A percentile compares a stretch with the other conserved stretches of the same genome.
phyloP scores from a whole-genome alignment of 2,329 filamentous ascomycete genomes.

The Nemania sp. region DNA sequence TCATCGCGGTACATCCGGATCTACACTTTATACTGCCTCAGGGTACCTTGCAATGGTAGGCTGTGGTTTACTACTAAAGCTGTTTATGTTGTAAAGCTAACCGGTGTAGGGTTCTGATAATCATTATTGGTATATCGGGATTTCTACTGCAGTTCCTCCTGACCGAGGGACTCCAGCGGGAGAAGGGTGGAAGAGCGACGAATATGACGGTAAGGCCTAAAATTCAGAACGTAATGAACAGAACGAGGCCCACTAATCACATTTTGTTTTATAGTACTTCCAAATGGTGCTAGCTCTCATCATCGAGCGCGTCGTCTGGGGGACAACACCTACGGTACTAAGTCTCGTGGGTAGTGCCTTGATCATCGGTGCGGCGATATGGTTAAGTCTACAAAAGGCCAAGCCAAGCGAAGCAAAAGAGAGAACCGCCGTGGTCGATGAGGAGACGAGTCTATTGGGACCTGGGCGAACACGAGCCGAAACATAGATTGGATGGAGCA shows the following conservation, averaged over 20 bases:
- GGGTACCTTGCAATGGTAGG: conserved; percentile 51
- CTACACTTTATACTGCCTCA: conserved; percentile 45
- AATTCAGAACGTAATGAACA: neutral
- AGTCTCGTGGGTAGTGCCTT: conserved; percentile 46
- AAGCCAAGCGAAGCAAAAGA: conserved; percentile 30
- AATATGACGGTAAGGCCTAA: conserved; percentile 40
- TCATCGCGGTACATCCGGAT: conserved; percentile 54
- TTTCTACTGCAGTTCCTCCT: conserved; percentile 80
- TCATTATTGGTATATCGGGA: conserved; percentile 67
- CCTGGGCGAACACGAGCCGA: conserved; percentile 9
- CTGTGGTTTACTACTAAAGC: neutral
- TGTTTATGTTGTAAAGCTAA: neutral
- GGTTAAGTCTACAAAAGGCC: conserved; percentile 48
- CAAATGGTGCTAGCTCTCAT: conserved; percentile 42
- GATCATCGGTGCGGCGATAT: conserved; percentile 48
- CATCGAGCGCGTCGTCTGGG: conserved; percentile 49
- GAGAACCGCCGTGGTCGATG: conserved; percentile 35
- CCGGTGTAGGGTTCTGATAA: conserved; percentile 54
- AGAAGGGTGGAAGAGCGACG: conserved; percentile 53
- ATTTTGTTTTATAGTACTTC: conserved; percentile 34
- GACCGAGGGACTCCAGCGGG: conserved; percentile 71
- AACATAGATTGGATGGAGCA: conserved; percentile 1
- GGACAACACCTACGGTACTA: conserved; percentile 44
- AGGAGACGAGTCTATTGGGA: conserved; percentile 42
- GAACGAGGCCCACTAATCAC: neutral